These are phyloP conservation scores for Coniella vitis DNA, from an alignment of 2,329 filamentous ascomycete species.

Conservation along the genomic window DNA sequence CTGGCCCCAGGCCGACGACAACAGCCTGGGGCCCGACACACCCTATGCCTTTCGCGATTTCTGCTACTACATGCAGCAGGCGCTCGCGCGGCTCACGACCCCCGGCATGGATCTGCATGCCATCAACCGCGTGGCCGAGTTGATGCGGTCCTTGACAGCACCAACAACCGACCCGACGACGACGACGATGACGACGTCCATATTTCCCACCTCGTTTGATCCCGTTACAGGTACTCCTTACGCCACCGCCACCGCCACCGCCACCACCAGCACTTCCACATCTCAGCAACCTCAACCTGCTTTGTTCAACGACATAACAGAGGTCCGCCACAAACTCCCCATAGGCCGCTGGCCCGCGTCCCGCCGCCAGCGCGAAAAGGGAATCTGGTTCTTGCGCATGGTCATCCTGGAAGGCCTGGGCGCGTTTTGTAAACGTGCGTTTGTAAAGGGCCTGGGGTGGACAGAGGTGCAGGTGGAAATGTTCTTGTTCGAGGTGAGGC, in stretches of 20 bases:
- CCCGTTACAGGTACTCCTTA: too few relatives aligned
- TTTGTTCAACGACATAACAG: slow-evolving; percentile 23
- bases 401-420: slow-evolving; percentile 29
- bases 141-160: too few relatives aligned
- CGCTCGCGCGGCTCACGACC: slow-evolving; percentile 34
- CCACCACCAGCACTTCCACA: too few relatives aligned
- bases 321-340: slow-evolving; percentile 35
- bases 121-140: slow-evolving; percentile 26
- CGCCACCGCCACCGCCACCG: too few relatives aligned
- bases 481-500: slow-evolving; percentile 29
- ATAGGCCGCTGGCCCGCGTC: slow-evolving; percentile 42
- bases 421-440: slow-evolving; percentile 24
- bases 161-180: slow-evolving; percentile 28
- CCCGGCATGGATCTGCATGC: slow-evolving; percentile 37
- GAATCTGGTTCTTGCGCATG: slow-evolving; percentile 36
- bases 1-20: slow-evolving; percentile 37
- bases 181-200: slow-evolving; percentile 31
- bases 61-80: slow-evolving; percentile 32
- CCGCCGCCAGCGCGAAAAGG: slow-evolving; percentile 36
- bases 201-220: too few relatives aligned
- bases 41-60: slow-evolving; percentile 43
- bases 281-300: too few relatives aligned
- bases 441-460: slow-evolving; percentile 27
- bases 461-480: slow-evolving; percentile 29
- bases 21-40: slow-evolving; percentile 29